Percentiles rank a stretch among this genome's conserved stretches.
Evolutionary conservation across 2,329 filamentous ascomycete genomes (phyloP).

Genomic region (Xylariaceae sp.): DNA sequence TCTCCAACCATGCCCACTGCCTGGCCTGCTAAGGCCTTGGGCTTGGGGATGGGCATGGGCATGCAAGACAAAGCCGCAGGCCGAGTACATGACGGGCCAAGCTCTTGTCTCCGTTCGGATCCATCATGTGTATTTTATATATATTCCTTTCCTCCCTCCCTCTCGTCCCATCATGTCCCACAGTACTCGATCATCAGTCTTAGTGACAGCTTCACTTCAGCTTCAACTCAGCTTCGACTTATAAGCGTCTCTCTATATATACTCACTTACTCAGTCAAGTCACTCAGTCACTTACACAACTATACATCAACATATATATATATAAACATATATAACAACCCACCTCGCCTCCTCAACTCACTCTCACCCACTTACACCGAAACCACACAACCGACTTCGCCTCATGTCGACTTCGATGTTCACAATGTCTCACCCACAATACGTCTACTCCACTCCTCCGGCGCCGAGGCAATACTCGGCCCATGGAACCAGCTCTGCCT

Average conservation of each 20-base stretch:
- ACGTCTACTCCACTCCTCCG: conserved; percentile 35
- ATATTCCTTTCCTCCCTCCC: conserved; percentile 28
- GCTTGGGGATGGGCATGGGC: neutral
- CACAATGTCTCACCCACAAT: conserved; percentile 41
- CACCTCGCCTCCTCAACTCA: neutral
- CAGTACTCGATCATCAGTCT: conserved; percentile 18
- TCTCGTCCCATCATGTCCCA: conserved; percentile 22
- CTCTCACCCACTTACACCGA: too few relatives aligned
- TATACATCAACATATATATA: neutral
- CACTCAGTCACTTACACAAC: neutral
- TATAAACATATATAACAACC: neutral
- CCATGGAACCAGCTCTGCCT: conserved; percentile 85
- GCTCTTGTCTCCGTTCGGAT: neutral
- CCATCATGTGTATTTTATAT: conserved; percentile 14
- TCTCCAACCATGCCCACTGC: neutral
- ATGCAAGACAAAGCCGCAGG: neutral
- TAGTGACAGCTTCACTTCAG: too few relatives aligned
- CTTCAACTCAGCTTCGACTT: too few relatives aligned
- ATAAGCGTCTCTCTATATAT: neutral
- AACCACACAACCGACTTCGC: neutral
- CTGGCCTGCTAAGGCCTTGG: too few relatives aligned
- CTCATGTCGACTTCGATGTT: conserved; percentile 35
- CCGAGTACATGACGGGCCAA: neutral
- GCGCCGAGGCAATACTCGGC: conserved; percentile 61
- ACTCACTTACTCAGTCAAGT: neutral